Conservation (phyloP, 129 eudicot genomes). For the sunflower (Helianthus annuus) region HanXRQr2.0-SUNRISE NC_035441.2:189645051-189645550, state of each 20-base stretch:
- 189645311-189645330: constrained; percentile 48
- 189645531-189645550: not conserved
- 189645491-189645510: not conserved
- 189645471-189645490: constrained; percentile 1
- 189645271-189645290: constrained; percentile 57
- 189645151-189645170: not conserved
- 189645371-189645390: constrained; percentile 59
- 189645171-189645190: not conserved
- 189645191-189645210: not conserved
- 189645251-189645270: not conserved
- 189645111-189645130: constrained; percentile 1
- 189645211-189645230: not conserved
- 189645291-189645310: constrained; percentile 25
- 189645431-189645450: constrained; percentile 15
- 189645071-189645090: not conserved
- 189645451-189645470: constrained; percentile 7
- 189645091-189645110: not conserved
- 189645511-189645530: constrained; percentile 11
- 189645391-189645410: constrained; percentile 22
- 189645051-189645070: not conserved
- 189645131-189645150: too few species aligned
- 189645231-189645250: not conserved
- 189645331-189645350: constrained; percentile 64
- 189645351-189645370: constrained; percentile 64
- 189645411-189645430: constrained; percentile 17